These are phyloP conservation scores for Populus tremula DNA, from an alignment of 345 rosid species.

Conservation along the genomic window DNA sequence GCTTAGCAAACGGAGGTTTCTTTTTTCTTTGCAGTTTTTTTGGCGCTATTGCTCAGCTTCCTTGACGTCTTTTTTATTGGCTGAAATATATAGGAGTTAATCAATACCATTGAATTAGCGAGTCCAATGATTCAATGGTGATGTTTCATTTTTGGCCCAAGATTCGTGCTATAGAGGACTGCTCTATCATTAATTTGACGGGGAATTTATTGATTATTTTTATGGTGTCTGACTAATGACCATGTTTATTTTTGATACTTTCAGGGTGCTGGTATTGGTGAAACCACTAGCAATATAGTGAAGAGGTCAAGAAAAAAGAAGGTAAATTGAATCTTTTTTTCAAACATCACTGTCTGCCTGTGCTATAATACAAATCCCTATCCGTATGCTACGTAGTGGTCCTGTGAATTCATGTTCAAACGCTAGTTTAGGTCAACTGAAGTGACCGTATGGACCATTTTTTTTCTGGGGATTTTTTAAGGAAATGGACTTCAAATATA, in stretches of 20 bases:
- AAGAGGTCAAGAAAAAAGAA: conserved; percentile 60
- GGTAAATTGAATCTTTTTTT: conserved; percentile 30
- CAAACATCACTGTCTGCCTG: background rate
- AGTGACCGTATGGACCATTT: too few relatives aligned
- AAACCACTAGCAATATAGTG: conserved; percentile 33
- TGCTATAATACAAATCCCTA: background rate
- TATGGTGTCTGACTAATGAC: background rate
- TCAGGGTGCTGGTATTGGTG: conserved; percentile 45
- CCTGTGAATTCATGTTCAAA: background rate
- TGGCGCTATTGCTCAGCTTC: too few relatives aligned
- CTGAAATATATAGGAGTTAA: too few relatives aligned
- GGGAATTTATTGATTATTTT: background rate
- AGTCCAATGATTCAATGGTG: too few relatives aligned
- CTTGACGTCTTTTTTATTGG: too few relatives aligned
- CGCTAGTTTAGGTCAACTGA: background rate
- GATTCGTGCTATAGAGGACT: too few relatives aligned
- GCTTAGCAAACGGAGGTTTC: too few relatives aligned
- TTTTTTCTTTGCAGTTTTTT: too few relatives aligned
- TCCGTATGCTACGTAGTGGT: too few relatives aligned
- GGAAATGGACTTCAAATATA: background rate
- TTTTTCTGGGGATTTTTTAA: too few relatives aligned
- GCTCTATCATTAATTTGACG: background rate
- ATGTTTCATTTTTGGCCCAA: too few relatives aligned
- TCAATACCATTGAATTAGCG: too few relatives aligned
- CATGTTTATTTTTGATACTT: conserved; percentile 1